Evolutionary conservation across 139 green algal genomes (phyloP).

Genomic region (Chlamydomonas schloesseri): DNA sequence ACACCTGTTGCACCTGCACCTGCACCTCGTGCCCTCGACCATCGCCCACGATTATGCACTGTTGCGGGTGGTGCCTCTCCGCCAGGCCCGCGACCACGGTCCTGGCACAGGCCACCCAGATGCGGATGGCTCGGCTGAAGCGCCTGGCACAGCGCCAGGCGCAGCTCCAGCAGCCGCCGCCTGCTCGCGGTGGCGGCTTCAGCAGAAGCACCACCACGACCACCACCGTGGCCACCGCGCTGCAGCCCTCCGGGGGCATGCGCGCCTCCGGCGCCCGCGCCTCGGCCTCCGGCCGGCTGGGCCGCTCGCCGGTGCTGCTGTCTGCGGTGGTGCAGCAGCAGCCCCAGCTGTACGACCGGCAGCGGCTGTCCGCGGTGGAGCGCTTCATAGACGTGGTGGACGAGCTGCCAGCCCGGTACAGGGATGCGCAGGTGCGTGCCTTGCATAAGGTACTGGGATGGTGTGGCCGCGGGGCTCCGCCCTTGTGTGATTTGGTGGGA

Average conservation of each 20-base stretch:
- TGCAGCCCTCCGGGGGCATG: too few relatives aligned
- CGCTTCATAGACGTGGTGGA: slow-evolving; percentile 64
- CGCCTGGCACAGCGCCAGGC: slow-evolving; percentile 42
- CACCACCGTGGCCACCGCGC: too few relatives aligned
- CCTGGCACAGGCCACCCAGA: slow-evolving; percentile 20
- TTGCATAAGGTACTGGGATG: too few relatives aligned
- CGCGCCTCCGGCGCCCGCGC: too few relatives aligned
- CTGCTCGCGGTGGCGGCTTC: not conserved
- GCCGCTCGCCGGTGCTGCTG: slow-evolving; percentile 33
- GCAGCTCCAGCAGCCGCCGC: not conserved
- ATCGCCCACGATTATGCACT: too few relatives aligned
- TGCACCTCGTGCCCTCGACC: too few relatives aligned
- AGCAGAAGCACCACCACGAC: not conserved
- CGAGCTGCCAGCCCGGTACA: slow-evolving; percentile 60
- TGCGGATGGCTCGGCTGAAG: slow-evolving; percentile 21
- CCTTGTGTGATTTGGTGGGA: too few relatives aligned
- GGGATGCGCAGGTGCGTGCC: slow-evolving; percentile 49
- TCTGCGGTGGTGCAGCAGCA: slow-evolving; percentile 50
- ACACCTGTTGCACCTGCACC: too few relatives aligned
- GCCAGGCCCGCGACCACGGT: slow-evolving; percentile 29
- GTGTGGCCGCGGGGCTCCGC: too few relatives aligned
- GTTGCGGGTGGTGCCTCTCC: too few relatives aligned
- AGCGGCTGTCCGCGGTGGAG: slow-evolving; percentile 67
- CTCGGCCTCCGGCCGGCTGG: not conserved
- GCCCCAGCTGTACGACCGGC: slow-evolving; percentile 64